phyloP scores from a whole-genome alignment of 1,284 basidiomycete species.

The Pseudozyma flocculosa region DNA sequence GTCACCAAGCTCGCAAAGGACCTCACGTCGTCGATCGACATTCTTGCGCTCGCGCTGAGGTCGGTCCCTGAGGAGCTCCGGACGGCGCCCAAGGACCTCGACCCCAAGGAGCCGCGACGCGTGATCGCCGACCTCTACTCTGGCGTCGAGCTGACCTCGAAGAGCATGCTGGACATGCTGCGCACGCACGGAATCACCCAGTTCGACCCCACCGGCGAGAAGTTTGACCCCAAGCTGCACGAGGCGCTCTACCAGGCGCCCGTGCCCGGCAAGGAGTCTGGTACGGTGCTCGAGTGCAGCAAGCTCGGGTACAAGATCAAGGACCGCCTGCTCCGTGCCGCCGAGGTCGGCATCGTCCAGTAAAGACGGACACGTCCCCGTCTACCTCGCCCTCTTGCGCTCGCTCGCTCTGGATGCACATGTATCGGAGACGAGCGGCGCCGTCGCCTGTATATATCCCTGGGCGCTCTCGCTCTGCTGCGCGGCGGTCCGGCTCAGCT shows the following conservation, averaged over 20 bases:
- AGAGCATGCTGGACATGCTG: constrained; percentile 82
- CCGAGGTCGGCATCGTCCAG: constrained; percentile 89
- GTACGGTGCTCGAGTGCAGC: constrained; percentile 85
- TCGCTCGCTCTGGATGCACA: too few relatives aligned
- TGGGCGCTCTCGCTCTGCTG: too few relatives aligned
- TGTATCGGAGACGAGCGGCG: too few relatives aligned
- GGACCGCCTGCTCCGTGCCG: constrained; percentile 77
- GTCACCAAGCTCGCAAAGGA: constrained; percentile 86
- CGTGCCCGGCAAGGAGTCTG: constrained; percentile 79
- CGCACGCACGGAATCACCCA: constrained; percentile 86
- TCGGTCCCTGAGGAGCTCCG: constrained; percentile 68
- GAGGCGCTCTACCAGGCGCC: constrained; percentile 94
- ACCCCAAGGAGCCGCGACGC: constrained; percentile 46
- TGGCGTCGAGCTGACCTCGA: constrained; percentile 90
- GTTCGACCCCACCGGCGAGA: constrained; percentile 87
- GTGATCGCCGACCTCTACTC: constrained; percentile 62
- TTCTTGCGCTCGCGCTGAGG: constrained; percentile 79
- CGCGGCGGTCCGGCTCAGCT: too few relatives aligned
- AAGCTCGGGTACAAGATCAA: constrained; percentile 71
- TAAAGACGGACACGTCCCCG: constrained; percentile 3
- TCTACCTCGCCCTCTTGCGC: not conserved
- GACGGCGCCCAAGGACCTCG: constrained; percentile 55
- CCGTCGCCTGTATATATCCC: too few relatives aligned
- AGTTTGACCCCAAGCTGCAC: constrained; percentile 90
- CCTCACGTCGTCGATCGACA: constrained; percentile 87